Conservation (phyloP, 805 yeast species). For the Brettanomyces custersianus region DNA sequence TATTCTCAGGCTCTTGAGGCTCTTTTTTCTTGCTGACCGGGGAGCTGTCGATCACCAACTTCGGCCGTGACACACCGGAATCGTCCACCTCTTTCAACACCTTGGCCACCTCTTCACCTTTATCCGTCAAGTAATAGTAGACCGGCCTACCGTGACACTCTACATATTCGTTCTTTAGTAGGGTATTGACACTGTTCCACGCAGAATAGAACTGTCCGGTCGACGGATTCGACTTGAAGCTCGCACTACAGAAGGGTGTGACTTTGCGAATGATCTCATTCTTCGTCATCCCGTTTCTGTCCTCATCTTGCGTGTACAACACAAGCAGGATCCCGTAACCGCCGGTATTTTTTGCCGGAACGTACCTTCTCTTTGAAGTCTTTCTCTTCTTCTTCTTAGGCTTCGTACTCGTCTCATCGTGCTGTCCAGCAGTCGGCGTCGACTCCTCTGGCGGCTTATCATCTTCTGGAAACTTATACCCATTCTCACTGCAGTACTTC, state of each 20-base stretch:
- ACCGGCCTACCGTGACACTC: slow-evolving; percentile 48
- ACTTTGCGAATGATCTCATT: slow-evolving; percentile 50
- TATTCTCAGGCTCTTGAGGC: background rate
- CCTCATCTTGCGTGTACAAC: slow-evolving; percentile 39
- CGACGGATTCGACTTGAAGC: slow-evolving; percentile 52
- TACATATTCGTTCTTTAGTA: slow-evolving; percentile 54
- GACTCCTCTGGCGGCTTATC: background rate
- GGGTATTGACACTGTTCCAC: slow-evolving; percentile 61
- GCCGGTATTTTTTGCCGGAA: slow-evolving; percentile 73
- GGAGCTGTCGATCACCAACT: background rate
- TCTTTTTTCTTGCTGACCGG: background rate
- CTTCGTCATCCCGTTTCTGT: slow-evolving; percentile 51
- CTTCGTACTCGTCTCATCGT: background rate
- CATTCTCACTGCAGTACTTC: slow-evolving; percentile 49
- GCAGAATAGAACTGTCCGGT: slow-evolving; percentile 62
- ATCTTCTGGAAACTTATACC: slow-evolving; percentile 33
- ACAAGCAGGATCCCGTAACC: slow-evolving; percentile 74
- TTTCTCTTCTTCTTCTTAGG: slow-evolving; percentile 1
- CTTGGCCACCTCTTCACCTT: slow-evolving; percentile 57
- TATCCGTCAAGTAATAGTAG: slow-evolving; percentile 56
- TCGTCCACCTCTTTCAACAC: slow-evolving; percentile 34
- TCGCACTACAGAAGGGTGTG: slow-evolving; percentile 42
- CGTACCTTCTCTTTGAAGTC: slow-evolving; percentile 27
- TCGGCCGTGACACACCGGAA: background rate
- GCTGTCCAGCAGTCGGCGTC: slow-evolving; percentile 5